phyloP scores from a whole-genome alignment of 345 rosid species.

The Hibiscus syriacus region DNA sequence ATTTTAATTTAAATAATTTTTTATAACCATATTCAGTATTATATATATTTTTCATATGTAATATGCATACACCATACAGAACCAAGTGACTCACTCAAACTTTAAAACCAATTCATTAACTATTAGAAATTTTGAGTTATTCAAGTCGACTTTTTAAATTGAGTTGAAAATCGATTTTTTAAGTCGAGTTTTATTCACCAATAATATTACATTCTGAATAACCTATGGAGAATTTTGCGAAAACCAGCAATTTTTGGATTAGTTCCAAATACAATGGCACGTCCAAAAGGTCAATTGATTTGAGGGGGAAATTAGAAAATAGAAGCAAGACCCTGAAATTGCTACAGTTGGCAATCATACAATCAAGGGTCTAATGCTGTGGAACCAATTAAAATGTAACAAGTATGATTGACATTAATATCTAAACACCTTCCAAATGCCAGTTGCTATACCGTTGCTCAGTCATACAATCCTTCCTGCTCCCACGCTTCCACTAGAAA shows the following conservation, averaged over 20 bases:
- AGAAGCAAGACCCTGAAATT: not conserved
- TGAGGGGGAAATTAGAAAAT: not conserved
- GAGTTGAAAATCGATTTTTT: no score
- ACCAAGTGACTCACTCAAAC: no score
- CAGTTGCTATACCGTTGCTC: slow-evolving; percentile 20
- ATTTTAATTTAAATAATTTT: no score
- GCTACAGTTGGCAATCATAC: not conserved
- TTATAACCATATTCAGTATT: no score
- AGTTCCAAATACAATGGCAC: not conserved
- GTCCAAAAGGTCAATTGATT: not conserved
- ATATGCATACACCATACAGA: no score
- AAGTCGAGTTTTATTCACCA: no score
- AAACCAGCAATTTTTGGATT: no score
- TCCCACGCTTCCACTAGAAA: slow-evolving; percentile 90
- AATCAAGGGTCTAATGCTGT: not conserved
- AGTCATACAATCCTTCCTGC: slow-evolving; percentile 85
- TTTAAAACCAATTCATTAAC: no score
- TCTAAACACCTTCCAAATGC: slow-evolving; percentile 17
- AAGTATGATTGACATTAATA: not conserved
- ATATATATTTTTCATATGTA: no score
- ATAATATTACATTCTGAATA: not conserved
- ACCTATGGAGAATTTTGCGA: not conserved
- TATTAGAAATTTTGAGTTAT: no score
- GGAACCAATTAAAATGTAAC: not conserved
- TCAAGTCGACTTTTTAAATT: no score